Base-by-base conservation (phyloP, 2,329 filamentous ascomycete species). In the Penicillium crustosum region DNA sequence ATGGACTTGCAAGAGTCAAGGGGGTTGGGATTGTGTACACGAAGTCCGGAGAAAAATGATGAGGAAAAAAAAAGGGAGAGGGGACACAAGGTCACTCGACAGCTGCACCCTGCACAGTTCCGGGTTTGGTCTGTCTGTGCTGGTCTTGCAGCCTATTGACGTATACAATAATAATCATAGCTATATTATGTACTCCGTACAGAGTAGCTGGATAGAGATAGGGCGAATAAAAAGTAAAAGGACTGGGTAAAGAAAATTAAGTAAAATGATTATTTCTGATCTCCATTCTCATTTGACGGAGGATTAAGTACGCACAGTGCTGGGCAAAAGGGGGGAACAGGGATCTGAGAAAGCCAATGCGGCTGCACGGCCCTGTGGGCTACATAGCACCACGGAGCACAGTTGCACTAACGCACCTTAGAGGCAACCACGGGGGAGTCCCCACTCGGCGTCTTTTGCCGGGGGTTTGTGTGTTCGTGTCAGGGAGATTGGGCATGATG, bases 371-470 rank as follows among this genome's bases (percentile, higher is more conserved):
- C 53, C 62, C 53, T 60, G 59, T 57, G 63, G 56, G 44, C 56
- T 61, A 64, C 15, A 44, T 27, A 43, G 41, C 41, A 43, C 41
- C 64, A 66, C 61, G 62, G 63, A 64, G 61, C 63, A 61, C 60
- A 66, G 63, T 61, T 60, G 50, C 61, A 66, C 64, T 66, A 66
- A 58, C 52, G 60, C 49, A 59, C 56, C 57, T 63, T 61, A 58
- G 59, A 51, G 55, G 60, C 56, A 51, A 60, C 62, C 64, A 66
- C 64, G 64, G 64, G 64, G 64, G 49, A 42, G 44, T 35, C 63
- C 57, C 63, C 64, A 64, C 61, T 64, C 58, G 62, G 60, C 55
- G 53, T 38, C 53, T 35, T 58, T 59, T 63, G 51, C 62, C 56
- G 61, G 59, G 57, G 59, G 57, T 55, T 63, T 52, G 57, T 59